Evolutionary conservation across 192 early-diverging fungal species (phyloP).

Genomic region (Coemansia asiatica): DNA sequence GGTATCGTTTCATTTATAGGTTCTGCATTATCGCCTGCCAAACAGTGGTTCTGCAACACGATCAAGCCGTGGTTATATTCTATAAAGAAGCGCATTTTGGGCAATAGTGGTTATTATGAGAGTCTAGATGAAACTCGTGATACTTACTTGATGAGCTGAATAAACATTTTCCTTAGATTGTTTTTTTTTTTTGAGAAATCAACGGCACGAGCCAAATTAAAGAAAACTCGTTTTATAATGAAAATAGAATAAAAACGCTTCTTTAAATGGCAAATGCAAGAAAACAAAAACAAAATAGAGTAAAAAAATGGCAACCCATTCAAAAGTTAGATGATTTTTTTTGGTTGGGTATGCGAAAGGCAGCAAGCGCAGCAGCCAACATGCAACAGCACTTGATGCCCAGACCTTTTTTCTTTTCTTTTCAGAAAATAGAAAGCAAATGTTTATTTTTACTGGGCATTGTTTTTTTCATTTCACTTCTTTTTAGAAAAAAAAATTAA

Average conservation of each 20-base stretch:
- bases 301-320: no score
- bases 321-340: no score
- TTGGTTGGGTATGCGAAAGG: no score
- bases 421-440: background rate
- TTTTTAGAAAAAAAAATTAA: background rate
- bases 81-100: background rate
- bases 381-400: no score
- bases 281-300: no score
- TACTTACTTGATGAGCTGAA: background rate
- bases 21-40: background rate
- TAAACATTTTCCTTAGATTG: background rate
- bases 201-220: no score
- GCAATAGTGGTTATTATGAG: background rate
- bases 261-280: no score
- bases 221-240: no score
- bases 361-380: no score
- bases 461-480: background rate
- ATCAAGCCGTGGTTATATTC: no score
- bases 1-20: background rate
- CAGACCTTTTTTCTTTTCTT: background rate
- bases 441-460: background rate
- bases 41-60: background rate
- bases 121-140: background rate
- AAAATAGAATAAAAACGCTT: no score
- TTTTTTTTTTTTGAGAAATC: background rate